Percentiles rank a stretch among this genome's conserved stretches.
These are phyloP conservation scores for Chrysoporthe austroafricana DNA, from an alignment of 2,329 filamentous ascomycete species.

Conservation along the genomic window DNA sequence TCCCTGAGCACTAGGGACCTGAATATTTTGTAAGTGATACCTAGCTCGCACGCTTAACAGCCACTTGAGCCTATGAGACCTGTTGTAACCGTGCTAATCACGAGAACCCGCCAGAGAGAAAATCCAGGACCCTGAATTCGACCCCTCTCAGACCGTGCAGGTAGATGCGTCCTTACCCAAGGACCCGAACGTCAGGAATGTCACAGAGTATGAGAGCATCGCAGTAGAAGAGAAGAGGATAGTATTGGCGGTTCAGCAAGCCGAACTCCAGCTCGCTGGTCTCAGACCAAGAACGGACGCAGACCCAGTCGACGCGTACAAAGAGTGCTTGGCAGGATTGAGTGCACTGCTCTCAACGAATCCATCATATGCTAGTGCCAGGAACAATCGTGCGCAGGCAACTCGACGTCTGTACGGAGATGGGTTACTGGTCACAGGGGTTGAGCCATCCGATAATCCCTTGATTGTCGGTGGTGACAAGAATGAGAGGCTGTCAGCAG, in stretches of 20 bases:
- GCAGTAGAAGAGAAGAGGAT: slow-evolving; percentile 56
- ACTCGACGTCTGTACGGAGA: slow-evolving; percentile 66
- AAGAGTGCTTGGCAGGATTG: slow-evolving; percentile 52
- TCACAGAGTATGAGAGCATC: slow-evolving; percentile 54
- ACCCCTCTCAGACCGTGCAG: slow-evolving; percentile 57
- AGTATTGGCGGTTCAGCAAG: slow-evolving; percentile 56
- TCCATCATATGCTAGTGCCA: slow-evolving; percentile 71
- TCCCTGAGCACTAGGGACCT: slow-evolving; percentile 62
- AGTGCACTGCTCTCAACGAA: slow-evolving; percentile 58
- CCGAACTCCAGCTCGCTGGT: slow-evolving; percentile 57
- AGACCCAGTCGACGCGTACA: slow-evolving; percentile 52
- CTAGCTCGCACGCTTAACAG: neutral
- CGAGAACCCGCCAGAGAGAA: slow-evolving; percentile 47
- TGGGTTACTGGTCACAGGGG: slow-evolving; percentile 52
- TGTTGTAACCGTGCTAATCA: slow-evolving; percentile 12
- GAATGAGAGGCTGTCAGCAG: slow-evolving; percentile 45
- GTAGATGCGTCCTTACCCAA: slow-evolving; percentile 59
- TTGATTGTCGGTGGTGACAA: slow-evolving; percentile 44
- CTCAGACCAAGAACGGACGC: slow-evolving; percentile 41
- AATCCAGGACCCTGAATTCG: slow-evolving; percentile 68
- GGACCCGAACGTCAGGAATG: slow-evolving; percentile 61
- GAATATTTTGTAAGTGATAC: slow-evolving; percentile 51
- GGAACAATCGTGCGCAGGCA: slow-evolving; percentile 76
- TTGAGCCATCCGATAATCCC: slow-evolving; percentile 43
- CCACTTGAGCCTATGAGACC: neutral